Evolutionary conservation across 2,329 filamentous ascomycete genomes (phyloP), one percentile per base, ranked within the genome.

Genomic region (Erysiphe pulchra): DNA sequence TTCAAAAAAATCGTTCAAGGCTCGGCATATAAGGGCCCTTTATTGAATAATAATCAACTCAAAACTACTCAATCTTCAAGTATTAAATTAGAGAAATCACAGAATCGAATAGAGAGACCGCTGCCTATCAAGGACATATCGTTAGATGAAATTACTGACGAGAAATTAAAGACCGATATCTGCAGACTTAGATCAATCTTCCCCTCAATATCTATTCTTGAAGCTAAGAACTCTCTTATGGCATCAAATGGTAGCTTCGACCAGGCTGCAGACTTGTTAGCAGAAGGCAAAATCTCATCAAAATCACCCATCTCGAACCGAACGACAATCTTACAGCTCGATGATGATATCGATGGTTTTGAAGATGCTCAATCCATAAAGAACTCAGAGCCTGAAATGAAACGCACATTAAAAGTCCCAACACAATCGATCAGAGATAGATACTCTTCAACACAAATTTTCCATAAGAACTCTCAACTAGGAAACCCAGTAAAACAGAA

Each of bases 341-440:
- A 13, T 37, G 34, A 44, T 10, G 38, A 39, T n/a, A 30, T 16
- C 51, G 57, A 66, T 48, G 53, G 57, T 46, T 42, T 56, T 47
- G 48, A 55, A 47, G 41, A 48, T 33, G 24, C 51, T 37, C 44
- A 48, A 49, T 52, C 51, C 8, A 43, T 47, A 33, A 54, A 57
- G 47, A 57, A 56, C 55, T 47, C 47, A 38, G 71, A 70, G 52
- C 60, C 63, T 45, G 61, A 62, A n/a, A 67, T 67, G 41, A 69
- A 69, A 57, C 68, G 71, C 50, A 62, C 66, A 44, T 63, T 75
- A 31, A 70, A 71, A 50, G 64, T 63, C 11, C 68, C 68, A 6
- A 63, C 63, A 13, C 67, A 65, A 48, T 67, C 62, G 6, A 73
- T 81, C 47, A 66, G 70, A 48, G 66, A 75, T 49, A 74, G 71